Percentiles rank a stretch among this genome's conserved stretches.
Evolutionary conservation across 768 basidiomycete species (phyloP).

Genomic region (Coprinellus micaceus): DNA sequence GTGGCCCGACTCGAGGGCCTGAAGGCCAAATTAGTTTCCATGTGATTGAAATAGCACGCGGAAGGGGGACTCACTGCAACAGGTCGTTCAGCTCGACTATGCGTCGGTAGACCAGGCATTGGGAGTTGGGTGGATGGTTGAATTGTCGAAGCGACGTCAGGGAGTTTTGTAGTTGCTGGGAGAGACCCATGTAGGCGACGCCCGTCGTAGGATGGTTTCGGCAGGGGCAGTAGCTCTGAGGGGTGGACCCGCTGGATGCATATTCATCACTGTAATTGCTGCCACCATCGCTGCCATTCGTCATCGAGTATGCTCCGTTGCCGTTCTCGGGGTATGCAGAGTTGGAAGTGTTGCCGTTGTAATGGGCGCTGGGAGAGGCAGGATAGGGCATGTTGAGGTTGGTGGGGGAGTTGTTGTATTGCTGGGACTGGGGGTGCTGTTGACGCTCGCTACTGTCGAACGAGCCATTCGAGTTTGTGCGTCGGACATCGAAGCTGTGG

Average conservation of each 20-base stretch:
- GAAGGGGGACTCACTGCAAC: constrained; percentile 51
- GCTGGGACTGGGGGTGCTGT: constrained; percentile 19
- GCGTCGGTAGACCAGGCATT: constrained; percentile 54
- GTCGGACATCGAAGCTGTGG: constrained; percentile 45
- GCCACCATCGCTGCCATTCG: constrained; percentile 36
- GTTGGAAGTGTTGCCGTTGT: constrained; percentile 18
- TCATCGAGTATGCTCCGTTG: constrained; percentile 32
- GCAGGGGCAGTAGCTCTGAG: constrained; percentile 54
- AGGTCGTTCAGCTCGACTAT: constrained; percentile 59
- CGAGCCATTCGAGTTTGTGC: constrained; percentile 28
- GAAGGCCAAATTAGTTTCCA: neutral
- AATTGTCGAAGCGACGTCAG: constrained; percentile 57
- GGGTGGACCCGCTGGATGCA: constrained; percentile 27
- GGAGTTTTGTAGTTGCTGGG: constrained; percentile 60
- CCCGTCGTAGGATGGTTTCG: constrained; percentile 58
- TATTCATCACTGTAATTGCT: constrained; percentile 35
- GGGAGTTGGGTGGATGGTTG: constrained; percentile 49
- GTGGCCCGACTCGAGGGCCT: constrained; percentile 36
- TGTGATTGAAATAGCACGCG: neutral
- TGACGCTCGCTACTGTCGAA: constrained; percentile 32
- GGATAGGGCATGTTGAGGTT: constrained; percentile 22
- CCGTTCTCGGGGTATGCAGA: constrained; percentile 38
- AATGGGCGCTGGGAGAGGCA: constrained; percentile 16
- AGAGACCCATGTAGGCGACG: constrained; percentile 57
- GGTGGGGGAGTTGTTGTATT: constrained; percentile 23